Evolutionary conservation across 2,329 filamentous ascomycete species (phyloP).

Genomic region (Hypoxylon sp.): DNA sequence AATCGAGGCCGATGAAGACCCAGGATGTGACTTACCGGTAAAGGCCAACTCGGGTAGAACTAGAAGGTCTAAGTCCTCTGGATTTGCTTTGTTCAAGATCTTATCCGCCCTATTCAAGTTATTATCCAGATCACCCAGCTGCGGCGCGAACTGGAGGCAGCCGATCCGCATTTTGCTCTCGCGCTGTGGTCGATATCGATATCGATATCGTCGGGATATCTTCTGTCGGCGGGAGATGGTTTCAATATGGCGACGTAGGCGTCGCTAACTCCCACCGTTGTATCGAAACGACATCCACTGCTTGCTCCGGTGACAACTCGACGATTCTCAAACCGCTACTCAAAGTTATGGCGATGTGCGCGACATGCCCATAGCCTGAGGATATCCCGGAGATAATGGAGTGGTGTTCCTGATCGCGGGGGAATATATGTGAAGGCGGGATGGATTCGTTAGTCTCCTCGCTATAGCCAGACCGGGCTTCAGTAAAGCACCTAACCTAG

Average conservation of each 20-base stretch:
- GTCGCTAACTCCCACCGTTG: background rate
- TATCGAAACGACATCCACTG: constrained; percentile 2
- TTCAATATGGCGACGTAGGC: background rate
- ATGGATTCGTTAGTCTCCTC: background rate
- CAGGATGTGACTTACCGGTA: constrained; percentile 62
- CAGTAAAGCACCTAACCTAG: background rate
- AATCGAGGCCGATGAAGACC: background rate
- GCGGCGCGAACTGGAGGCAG: constrained; percentile 77
- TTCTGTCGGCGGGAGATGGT: background rate
- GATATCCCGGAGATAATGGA: background rate
- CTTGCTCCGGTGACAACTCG: constrained; percentile 16
- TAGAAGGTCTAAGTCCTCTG: constrained; percentile 73
- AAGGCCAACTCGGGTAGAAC: constrained; percentile 83
- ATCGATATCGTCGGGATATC: background rate
- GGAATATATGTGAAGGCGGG: constrained; percentile 13
- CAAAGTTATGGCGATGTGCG: constrained; percentile 1
- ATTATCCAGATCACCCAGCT: constrained; percentile 75
- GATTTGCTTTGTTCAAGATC: constrained; percentile 66
- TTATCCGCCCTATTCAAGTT: constrained; percentile 77
- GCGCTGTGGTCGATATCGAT: background rate
- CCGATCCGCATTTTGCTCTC: constrained; percentile 65
- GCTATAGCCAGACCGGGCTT: background rate
- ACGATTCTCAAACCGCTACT: background rate
- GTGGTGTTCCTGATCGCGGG: constrained; percentile 4
- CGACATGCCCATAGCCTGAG: background rate